These are phyloP conservation scores for Chytridium lagenaria DNA, from an alignment of 371 early-diverging fungal species.

Conservation along the genomic window DNA sequence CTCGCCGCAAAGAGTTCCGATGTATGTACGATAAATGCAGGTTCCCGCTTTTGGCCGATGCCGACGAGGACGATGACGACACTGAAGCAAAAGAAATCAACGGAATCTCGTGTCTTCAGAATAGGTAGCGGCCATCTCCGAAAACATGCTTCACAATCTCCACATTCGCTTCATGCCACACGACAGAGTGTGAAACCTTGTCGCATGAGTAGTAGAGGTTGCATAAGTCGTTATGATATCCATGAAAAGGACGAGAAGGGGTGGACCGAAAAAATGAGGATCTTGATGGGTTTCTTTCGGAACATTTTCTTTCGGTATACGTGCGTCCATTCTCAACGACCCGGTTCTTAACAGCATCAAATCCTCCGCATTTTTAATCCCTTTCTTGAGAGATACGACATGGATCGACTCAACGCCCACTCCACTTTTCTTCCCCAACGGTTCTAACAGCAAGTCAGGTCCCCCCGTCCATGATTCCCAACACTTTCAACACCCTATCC, in stretches of 20 bases:
- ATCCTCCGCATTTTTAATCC: no score
- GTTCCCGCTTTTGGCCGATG: background rate
- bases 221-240: background rate
- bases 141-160: background rate
- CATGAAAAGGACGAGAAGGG: slow-evolving; percentile 6
- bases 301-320: no score
- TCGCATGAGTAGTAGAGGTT: background rate
- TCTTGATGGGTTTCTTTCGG: background rate
- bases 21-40: slow-evolving; percentile 5
- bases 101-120: no score
- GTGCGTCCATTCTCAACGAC: no score
- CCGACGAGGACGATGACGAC: no score
- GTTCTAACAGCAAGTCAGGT: background rate
- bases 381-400: background rate
- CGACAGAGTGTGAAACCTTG: background rate
- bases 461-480: background rate
- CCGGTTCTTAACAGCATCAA: no score
- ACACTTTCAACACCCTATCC: background rate
- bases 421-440: background rate
- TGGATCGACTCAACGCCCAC: slow-evolving; percentile 2
- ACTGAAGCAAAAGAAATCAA: no score
- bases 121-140: background rate
- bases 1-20: background rate
- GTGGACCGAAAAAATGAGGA: background rate
- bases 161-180: background rate